phyloP scores from a whole-genome alignment of 352 stramenopile genomes.

The Phytophthora pluvialis region DNA sequence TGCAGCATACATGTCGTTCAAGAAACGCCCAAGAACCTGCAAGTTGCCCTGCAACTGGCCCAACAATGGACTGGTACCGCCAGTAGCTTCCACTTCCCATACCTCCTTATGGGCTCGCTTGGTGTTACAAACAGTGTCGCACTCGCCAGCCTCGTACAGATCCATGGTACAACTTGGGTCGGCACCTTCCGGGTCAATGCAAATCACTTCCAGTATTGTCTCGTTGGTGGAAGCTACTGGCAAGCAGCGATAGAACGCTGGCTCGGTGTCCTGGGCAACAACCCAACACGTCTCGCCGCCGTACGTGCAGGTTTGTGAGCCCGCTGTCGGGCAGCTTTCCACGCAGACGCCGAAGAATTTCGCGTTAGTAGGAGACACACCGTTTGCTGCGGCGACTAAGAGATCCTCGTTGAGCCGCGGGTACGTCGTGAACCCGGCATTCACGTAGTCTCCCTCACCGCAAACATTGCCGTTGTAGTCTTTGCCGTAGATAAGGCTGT shows the following conservation, averaged over 20 bases:
- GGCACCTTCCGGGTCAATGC: constrained; percentile 63
- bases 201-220: constrained; percentile 61
- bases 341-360: constrained; percentile 88
- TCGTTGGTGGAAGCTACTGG: constrained; percentile 70
- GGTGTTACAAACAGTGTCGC: constrained; percentile 57
- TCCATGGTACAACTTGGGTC: constrained; percentile 60
- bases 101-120: constrained; percentile 77
- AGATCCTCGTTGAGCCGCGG: constrained; percentile 86
- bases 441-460: constrained; percentile 50
- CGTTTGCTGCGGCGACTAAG: constrained; percentile 44
- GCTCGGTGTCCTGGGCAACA: constrained; percentile 53
- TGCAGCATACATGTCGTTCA: constrained; percentile 80
- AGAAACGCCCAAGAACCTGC: constrained; percentile 66
- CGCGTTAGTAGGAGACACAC: constrained; percentile 53
- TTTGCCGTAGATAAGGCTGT: constrained; percentile 77
- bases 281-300: constrained; percentile 71
- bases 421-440: constrained; percentile 67
- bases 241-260: constrained; percentile 79
- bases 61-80: constrained; percentile 59
- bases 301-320: constrained; percentile 74
- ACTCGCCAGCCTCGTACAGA: constrained; percentile 41
- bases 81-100: constrained; percentile 59
- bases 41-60: constrained; percentile 71
- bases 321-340: constrained; percentile 50
- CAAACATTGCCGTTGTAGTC: constrained; percentile 88